Percentiles rank a stretch among this genome's conserved stretches.
These are phyloP conservation scores for Symbiodinium pilosum DNA, from an alignment of 73 alveolate genomes.

Conservation along the genomic window DNA sequence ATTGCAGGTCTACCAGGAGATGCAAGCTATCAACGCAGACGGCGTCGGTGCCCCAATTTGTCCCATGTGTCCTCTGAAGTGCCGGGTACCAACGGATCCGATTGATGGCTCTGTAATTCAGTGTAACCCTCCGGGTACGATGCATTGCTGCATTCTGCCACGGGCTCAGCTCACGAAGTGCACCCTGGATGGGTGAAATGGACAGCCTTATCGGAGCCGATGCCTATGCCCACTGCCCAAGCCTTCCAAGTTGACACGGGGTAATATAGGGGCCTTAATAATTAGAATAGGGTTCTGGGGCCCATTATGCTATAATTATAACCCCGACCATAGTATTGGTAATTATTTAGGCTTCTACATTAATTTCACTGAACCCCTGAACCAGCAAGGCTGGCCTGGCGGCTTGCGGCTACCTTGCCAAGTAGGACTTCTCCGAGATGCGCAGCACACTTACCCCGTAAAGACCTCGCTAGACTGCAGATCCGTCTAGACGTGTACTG, in stretches of 20 bases:
- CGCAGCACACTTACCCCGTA: background rate
- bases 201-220: background rate
- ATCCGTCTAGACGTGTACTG: background rate
- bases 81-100: background rate
- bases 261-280: background rate
- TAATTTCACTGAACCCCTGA: background rate
- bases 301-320: no score
- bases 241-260: background rate
- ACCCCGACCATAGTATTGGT: no score
- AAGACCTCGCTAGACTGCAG: background rate
- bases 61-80: background rate
- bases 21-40: background rate
- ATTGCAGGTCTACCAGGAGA: background rate
- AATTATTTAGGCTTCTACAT: no score
- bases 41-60: background rate
- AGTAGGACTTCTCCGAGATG: background rate
- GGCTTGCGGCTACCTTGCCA: background rate
- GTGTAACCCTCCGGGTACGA: background rate
- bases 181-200: background rate
- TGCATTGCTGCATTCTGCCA: background rate
- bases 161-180: background rate
- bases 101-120: background rate
- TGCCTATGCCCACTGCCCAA: background rate
- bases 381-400: background rate
- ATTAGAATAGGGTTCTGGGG: no score